phyloP scores from a whole-genome alignment of 345 rosid species.

The Cardiospermum halicacabum region DNA sequence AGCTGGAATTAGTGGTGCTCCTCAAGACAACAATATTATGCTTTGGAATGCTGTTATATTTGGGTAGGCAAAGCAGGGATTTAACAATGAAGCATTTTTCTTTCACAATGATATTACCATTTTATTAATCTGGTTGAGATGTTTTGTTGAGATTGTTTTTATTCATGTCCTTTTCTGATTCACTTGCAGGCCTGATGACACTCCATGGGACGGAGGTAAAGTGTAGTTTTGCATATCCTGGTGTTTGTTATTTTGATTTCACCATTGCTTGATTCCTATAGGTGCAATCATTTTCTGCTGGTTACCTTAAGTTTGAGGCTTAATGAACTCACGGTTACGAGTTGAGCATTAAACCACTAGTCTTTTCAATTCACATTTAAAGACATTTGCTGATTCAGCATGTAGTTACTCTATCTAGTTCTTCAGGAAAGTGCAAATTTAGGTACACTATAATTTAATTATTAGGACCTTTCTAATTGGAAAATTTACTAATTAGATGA shows the following conservation, averaged over 20 bases:
- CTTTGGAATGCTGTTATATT: constrained; percentile 73
- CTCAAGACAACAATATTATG: constrained; percentile 66
- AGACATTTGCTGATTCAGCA: background rate
- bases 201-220: constrained; percentile 78
- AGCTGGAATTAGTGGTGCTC: constrained; percentile 71
- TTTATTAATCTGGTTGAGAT: background rate
- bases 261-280: background rate
- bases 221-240: background rate
- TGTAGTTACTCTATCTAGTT: background rate
- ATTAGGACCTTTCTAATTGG: too few relatives aligned
- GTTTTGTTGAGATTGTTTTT: background rate
- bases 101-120: background rate
- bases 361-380: background rate
- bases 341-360: background rate
- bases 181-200: constrained; percentile 59
- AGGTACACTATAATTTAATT: too few relatives aligned
- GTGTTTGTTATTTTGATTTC: background rate
- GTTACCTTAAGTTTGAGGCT: background rate
- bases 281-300: background rate
- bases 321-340: background rate
- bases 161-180: constrained; percentile 8
- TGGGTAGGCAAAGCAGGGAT: constrained; percentile 36
- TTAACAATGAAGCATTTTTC: background rate
- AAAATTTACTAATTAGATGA: too few relatives aligned
- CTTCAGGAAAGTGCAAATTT: background rate